A percentile compares a stretch with the other conserved stretches of the same genome.
Conservation (phyloP, 2,329 filamentous ascomycete species). For the Fusarium duplospermum region DNA sequence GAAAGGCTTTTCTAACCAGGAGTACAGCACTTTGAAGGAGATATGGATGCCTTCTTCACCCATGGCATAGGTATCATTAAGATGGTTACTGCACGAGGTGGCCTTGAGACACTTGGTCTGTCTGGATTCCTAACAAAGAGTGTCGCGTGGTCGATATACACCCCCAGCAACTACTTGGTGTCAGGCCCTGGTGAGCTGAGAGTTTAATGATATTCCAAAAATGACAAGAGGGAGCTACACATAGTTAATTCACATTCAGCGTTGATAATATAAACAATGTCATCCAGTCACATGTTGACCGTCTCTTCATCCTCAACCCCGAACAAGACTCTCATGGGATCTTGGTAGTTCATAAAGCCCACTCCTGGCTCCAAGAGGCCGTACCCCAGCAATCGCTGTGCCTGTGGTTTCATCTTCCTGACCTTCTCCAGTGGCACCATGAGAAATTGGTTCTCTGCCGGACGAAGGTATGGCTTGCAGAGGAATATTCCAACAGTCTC, state of each 20-base stretch:
- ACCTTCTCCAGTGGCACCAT: constrained; percentile 20
- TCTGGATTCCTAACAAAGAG: constrained; percentile 13
- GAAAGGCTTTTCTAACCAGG: not conserved
- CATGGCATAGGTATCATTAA: constrained; percentile 16
- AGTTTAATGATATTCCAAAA: too few species aligned
- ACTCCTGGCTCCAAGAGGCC: constrained; percentile 15
- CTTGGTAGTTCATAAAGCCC: constrained; percentile 31
- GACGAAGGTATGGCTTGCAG: constrained; percentile 23
- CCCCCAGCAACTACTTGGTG: not conserved
- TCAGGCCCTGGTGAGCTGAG: not conserved
- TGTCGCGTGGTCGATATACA: constrained; percentile 17
- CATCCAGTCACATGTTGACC: constrained; percentile 9
- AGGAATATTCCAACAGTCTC: constrained; percentile 30
- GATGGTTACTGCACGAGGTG: constrained; percentile 15
- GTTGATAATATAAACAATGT: not conserved
- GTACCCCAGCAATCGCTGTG: constrained; percentile 21
- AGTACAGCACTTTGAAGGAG: constrained; percentile 8
- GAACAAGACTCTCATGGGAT: constrained; percentile 26
- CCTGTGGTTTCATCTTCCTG: constrained; percentile 18
- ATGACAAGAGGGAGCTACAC: not conserved
- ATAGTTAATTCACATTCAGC: not conserved
- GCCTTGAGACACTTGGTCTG: constrained; percentile 14
- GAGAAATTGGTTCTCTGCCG: constrained; percentile 27
- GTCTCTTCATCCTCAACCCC: constrained; percentile 26
- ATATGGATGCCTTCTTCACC: constrained; percentile 3